phyloP scores from a whole-genome alignment of 1,284 basidiomycete genomes.

The Trametes sp. region DNA sequence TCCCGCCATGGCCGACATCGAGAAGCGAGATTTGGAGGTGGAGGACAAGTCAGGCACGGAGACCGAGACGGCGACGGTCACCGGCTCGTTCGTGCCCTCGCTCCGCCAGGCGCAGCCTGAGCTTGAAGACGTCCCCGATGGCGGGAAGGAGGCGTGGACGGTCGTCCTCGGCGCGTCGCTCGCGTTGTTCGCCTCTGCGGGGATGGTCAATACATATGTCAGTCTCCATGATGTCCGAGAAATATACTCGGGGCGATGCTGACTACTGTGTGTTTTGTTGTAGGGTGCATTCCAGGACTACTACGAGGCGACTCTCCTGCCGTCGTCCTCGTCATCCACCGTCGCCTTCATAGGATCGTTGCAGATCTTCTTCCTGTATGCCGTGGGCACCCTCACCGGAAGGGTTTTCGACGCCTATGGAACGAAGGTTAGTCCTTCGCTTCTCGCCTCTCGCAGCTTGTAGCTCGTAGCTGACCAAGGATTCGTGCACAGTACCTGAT shows the following conservation, averaged over 20 bases:
- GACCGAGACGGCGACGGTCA: neutral
- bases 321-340: slow-evolving; percentile 26
- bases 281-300: slow-evolving; percentile 33
- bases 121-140: slow-evolving; percentile 26
- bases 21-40: neutral
- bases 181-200: slow-evolving; percentile 29
- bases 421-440: slow-evolving; percentile 21
- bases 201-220: slow-evolving; percentile 32
- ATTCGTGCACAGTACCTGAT: slow-evolving; percentile 37
- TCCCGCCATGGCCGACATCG: slow-evolving; percentile 4
- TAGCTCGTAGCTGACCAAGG: neutral
- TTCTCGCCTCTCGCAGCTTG: neutral
- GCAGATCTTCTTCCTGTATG: slow-evolving; percentile 51
- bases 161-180: slow-evolving; percentile 29
- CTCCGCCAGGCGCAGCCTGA: neutral
- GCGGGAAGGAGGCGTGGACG: slow-evolving; percentile 26
- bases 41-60: slow-evolving; percentile 9
- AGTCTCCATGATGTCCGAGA: neutral
- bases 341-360: slow-evolving; percentile 55
- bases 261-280: no score
- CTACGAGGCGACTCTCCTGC: slow-evolving; percentile 28
- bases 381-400: slow-evolving; percentile 41
- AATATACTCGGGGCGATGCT: neutral
- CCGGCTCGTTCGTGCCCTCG: neutral
- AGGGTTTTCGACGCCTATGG: slow-evolving; percentile 48